These are phyloP conservation scores for Backusella tarrabulga DNA, from an alignment of 192 early-diverging fungal species.

Conservation along the genomic window DNA sequence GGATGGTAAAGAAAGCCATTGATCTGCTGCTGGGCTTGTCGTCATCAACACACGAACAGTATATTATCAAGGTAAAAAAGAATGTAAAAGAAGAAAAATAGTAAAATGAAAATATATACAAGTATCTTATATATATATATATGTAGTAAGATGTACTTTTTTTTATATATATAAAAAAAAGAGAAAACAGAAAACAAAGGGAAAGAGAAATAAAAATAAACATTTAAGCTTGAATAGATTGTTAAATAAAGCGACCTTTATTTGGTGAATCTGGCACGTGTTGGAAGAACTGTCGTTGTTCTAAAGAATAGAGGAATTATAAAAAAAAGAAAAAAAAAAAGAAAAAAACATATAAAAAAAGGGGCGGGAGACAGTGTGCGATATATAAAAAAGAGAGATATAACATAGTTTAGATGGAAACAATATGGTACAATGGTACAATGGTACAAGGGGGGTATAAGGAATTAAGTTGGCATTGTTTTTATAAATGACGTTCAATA, in stretches of 20 bases:
- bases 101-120: neutral
- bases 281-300: neutral
- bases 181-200: neutral
- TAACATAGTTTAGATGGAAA: neutral
- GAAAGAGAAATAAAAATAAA: neutral
- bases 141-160: neutral
- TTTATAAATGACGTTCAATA: conserved; percentile 29
- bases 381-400: neutral
- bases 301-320: neutral
- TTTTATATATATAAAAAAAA: conserved; percentile 1
- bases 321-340: neutral
- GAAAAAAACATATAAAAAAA: neutral
- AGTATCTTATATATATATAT: neutral
- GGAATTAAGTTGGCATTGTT: neutral
- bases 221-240: neutral
- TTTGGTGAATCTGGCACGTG: conserved; percentile 8
- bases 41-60: neutral
- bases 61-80: neutral
- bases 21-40: neutral
- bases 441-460: neutral
- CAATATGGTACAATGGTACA: neutral
- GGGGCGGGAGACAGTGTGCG: neutral
- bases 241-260: conserved; percentile 2
- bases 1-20: conserved; percentile 2
- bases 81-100: neutral